Evolutionary conservation across 192 early-diverging fungal genomes (phyloP), one percentile per base, ranked within the genome.

Genomic region (Umbelopsis vinacea): DNA sequence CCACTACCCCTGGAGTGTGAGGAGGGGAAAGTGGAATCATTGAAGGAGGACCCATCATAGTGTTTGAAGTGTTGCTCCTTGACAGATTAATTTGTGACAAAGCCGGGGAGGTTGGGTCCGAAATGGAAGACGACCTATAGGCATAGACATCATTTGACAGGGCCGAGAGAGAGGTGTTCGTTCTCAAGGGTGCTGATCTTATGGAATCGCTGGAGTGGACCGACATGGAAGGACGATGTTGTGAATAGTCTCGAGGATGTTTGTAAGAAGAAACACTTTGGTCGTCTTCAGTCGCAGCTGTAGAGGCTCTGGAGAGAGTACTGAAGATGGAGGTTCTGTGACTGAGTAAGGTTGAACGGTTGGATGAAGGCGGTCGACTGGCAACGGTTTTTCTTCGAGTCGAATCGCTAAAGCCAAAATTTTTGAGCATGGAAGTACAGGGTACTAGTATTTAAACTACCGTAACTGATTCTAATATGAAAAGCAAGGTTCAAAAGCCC

Each of bases 291-390:
- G 57, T 37, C 0, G 57, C 26, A 37, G 14, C 33, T 0, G 57
- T 63, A 11, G 48, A 50, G 15, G 29, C 33, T 63, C 33, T 63
- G 26, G 57, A 35, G 14, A 63, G 17, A n/a, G 26, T 63, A 37
- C 57, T 63, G 33, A 63, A 63, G 26, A 63, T 37, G 4, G 57
- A 63, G 0, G 23, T 26, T 19, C 24, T 63, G 17, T 29, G 26
- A 29, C 57, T 63, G 5, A 63, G 33, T 38, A 63, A 35, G 12
- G 57, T 63, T 19, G 57, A 63, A 12, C 57, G 23, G 15, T 63
- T 35, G 10, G 26, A 19, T 37, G 57, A 37, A 37, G 40, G 40
- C 1, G 40, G 40, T 12, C 29, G 33, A 19, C 17, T 63, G 26
- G 12, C 15, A 37, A 35, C 33, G 6, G 26, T 11, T 17, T 35